These are phyloP conservation scores for Coemansia sp. DNA, from an alignment of 192 early-diverging fungal genomes.

Conservation along the genomic window DNA sequence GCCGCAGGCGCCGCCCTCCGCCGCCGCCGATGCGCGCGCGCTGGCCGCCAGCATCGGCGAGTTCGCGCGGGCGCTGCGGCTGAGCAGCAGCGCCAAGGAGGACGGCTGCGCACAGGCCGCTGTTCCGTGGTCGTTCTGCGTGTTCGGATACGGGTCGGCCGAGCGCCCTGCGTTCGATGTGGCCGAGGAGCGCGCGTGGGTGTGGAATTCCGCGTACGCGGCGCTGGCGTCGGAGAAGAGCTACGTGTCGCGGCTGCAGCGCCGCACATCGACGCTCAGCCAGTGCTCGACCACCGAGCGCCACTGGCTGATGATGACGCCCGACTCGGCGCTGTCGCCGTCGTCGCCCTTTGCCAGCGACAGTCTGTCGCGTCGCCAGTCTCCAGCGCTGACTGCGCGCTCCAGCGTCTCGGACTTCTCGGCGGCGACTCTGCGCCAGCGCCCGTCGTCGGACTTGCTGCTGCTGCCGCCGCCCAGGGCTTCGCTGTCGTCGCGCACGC, in stretches of 20 bases:
- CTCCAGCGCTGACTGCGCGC: slow-evolving; percentile 37
- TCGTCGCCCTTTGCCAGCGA: not conserved
- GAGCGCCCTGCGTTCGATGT: slow-evolving; percentile 31
- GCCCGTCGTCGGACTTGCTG: not conserved
- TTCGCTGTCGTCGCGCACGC: slow-evolving; percentile 4
- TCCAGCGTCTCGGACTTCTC: slow-evolving; percentile 48
- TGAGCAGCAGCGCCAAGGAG: not conserved
- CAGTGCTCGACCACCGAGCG: slow-evolving; percentile 55
- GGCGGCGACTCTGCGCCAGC: not conserved
- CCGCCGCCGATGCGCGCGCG: not conserved
- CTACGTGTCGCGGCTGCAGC: slow-evolving; percentile 11
- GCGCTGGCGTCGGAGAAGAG: slow-evolving; percentile 4
- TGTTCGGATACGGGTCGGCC: slow-evolving; percentile 24
- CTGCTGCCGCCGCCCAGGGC: slow-evolving; percentile 18
- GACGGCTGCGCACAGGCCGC: not conserved
- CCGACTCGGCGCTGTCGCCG: slow-evolving; percentile 17
- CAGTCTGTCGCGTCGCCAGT: slow-evolving; percentile 34
- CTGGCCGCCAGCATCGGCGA: slow-evolving; percentile 25
- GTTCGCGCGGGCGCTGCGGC: slow-evolving; percentile 36
- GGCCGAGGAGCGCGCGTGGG: slow-evolving; percentile 9
- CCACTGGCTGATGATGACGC: slow-evolving; percentile 38
- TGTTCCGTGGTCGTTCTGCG: slow-evolving; percentile 25
- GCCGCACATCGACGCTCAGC: slow-evolving; percentile 46
- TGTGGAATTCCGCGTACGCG: slow-evolving; percentile 16
- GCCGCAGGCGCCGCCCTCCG: not conserved